A percentile compares a stretch with the other conserved stretches of the same genome.
phyloP scores from a whole-genome alignment of 140 eudicot species.

The Senecio squalidus region DNA sequence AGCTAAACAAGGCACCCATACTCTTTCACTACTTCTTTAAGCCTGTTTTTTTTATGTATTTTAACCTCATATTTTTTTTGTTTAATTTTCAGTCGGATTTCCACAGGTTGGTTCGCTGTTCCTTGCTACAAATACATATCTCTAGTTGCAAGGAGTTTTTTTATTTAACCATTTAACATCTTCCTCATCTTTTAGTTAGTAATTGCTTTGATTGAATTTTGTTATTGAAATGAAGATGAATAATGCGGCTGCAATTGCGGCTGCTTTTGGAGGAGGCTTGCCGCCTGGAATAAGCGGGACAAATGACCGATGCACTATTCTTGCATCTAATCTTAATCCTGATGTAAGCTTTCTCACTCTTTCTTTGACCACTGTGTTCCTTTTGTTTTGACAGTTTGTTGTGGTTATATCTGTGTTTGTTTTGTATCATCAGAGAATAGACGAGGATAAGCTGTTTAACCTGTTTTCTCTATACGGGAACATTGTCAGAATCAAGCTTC shows the following conservation, averaged over 20 bases:
- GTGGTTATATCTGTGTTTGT: conserved; percentile 8
- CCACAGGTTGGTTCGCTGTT: conserved; percentile 72
- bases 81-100: conserved; percentile 62
- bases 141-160: conserved; percentile 9
- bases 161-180: conserved; percentile 4
- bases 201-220: neutral
- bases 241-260: conserved; percentile 81
- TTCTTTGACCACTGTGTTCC: neutral
- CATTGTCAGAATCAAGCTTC: conserved; percentile 84
- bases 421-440: conserved; percentile 53
- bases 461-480: conserved; percentile 91
- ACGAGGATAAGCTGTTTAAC: conserved; percentile 93
- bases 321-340: conserved; percentile 76
- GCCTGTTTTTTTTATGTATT: neutral
- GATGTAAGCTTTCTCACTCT: conserved; percentile 53
- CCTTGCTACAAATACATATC: conserved; percentile 16
- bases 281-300: conserved; percentile 91
- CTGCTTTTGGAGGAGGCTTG: conserved; percentile 94
- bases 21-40: neutral
- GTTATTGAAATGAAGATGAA: conserved; percentile 44
- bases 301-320: conserved; percentile 85
- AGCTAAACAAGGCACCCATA: neutral
- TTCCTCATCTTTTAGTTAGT: neutral
- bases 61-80: neutral
- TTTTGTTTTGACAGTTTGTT: neutral